These are phyloP conservation scores for Thielaviopsis musarum DNA, from an alignment of 2,329 filamentous ascomycete species.

Conservation along the genomic window DNA sequence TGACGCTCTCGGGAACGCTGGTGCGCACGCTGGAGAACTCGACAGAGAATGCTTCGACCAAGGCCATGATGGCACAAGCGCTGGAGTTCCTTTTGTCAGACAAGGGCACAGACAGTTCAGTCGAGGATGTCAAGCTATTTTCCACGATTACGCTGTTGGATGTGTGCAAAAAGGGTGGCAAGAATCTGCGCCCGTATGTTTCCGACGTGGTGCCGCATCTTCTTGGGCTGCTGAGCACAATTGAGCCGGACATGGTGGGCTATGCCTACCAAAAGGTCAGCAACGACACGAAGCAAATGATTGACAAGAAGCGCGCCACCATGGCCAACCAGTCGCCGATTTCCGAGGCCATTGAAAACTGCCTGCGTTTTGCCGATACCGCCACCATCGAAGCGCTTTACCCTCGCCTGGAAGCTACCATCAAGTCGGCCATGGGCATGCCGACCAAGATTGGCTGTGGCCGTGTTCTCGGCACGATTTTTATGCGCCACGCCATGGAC, in stretches of 20 bases:
- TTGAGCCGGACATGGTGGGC: slow-evolving; percentile 81
- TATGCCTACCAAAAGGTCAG: slow-evolving; percentile 84
- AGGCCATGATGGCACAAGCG: slow-evolving; percentile 68
- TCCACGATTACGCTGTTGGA: slow-evolving; percentile 70
- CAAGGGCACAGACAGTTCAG: slow-evolving; percentile 75
- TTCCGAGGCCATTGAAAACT: slow-evolving; percentile 80
- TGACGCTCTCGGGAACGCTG: slow-evolving; percentile 67
- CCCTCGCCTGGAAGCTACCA: slow-evolving; percentile 55
- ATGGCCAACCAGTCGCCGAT: slow-evolving; percentile 76
- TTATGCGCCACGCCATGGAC: slow-evolving; percentile 59
- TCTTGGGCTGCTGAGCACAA: slow-evolving; percentile 64
- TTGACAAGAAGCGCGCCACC: slow-evolving; percentile 71
- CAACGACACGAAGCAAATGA: slow-evolving; percentile 71
- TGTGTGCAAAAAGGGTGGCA: slow-evolving; percentile 78
- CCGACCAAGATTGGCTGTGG: slow-evolving; percentile 88
- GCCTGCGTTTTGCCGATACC: slow-evolving; percentile 68
- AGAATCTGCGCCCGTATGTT: slow-evolving; percentile 62
- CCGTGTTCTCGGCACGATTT: slow-evolving; percentile 67
- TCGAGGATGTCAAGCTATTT: slow-evolving; percentile 74
- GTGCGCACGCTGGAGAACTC: slow-evolving; percentile 74
- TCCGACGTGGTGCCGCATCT: slow-evolving; percentile 67
- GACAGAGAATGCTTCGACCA: slow-evolving; percentile 50
- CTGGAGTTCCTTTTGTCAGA: slow-evolving; percentile 81
- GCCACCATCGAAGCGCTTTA: slow-evolving; percentile 59
- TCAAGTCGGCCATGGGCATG: slow-evolving; percentile 76